phyloP scores from a whole-genome alignment of 75 land plant genomes.

The Adiantum capillusveneris region DNA sequence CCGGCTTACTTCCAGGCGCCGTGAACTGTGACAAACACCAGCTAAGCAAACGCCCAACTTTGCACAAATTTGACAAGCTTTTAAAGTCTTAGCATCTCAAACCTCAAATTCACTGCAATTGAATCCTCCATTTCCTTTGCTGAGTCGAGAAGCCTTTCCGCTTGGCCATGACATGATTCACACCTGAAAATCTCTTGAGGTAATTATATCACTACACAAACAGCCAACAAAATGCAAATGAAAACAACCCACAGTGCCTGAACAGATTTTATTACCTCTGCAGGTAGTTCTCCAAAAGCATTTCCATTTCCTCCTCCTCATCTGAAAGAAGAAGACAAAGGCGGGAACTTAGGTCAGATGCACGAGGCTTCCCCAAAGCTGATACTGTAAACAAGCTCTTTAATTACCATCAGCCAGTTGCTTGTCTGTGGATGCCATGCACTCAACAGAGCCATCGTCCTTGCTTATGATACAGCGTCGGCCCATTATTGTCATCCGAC shows the following conservation, averaged over 20 bases:
- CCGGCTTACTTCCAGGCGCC: constrained; percentile 92
- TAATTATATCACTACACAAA: no score
- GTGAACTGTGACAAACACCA: constrained; percentile 48
- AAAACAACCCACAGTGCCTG: no score
- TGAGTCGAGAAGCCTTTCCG: constrained; percentile 88
- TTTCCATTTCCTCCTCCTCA: constrained; percentile 98
- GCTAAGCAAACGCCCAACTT: background rate
- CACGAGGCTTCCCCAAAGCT: background rate
- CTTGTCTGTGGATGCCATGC: constrained; percentile 64
- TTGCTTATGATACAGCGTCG: constrained; percentile 52
- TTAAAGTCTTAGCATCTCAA: background rate
- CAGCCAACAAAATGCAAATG: no score
- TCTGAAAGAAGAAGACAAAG: constrained; percentile 36
- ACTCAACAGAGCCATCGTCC: constrained; percentile 56
- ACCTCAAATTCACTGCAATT: constrained; percentile 95
- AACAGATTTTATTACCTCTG: constrained; percentile 61
- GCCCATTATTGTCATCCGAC: constrained; percentile 88
- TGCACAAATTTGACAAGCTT: background rate
- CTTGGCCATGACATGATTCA: constrained; percentile 99
- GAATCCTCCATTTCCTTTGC: constrained; percentile 99
- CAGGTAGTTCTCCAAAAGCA: constrained; percentile 96
- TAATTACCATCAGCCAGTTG: constrained; percentile 82
- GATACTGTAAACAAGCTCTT: background rate
- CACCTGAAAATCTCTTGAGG: constrained; percentile 53
- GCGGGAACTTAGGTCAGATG: background rate